Conservation (phyloP, 2,329 filamentous ascomycete genomes). For the Colletotrichum sp. region DNA sequence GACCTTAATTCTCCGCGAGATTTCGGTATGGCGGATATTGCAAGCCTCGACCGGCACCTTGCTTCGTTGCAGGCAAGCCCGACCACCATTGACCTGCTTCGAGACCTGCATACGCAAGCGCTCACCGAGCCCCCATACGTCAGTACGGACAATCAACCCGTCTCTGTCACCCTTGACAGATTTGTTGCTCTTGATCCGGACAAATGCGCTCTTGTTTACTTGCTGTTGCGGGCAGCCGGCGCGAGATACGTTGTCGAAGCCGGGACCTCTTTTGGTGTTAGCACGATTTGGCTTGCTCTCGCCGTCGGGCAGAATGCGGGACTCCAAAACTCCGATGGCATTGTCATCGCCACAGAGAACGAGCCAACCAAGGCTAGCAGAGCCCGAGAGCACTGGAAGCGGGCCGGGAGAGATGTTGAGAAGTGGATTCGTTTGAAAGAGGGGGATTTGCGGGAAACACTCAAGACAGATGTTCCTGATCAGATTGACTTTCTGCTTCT, state of each 20-base stretch:
- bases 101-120: constrained; percentile 33
- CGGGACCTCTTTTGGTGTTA: constrained; percentile 66
- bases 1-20: background rate
- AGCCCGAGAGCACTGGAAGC: constrained; percentile 59
- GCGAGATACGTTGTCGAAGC: constrained; percentile 62
- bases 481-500: constrained; percentile 63
- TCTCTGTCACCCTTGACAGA: constrained; percentile 42
- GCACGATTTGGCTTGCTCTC: constrained; percentile 66
- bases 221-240: constrained; percentile 51
- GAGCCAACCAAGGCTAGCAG: constrained; percentile 56
- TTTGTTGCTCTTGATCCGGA: constrained; percentile 65
- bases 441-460: constrained; percentile 62
- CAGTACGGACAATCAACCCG: constrained; percentile 27
- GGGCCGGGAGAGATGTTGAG: constrained; percentile 53
- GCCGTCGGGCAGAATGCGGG: constrained; percentile 55
- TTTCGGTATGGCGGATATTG: background rate
- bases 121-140: constrained; percentile 32
- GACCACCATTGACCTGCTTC: constrained; percentile 30
- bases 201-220: constrained; percentile 63
- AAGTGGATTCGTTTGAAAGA: constrained; percentile 60
- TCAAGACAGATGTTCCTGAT: constrained; percentile 46
- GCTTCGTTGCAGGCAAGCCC: constrained; percentile 32
- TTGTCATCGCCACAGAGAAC: constrained; percentile 66
- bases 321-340: constrained; percentile 29
- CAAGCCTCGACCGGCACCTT: constrained; percentile 30